Evolutionary conservation across 179 eudicot species (phyloP).

Genomic region (Actinidia polygama): DNA sequence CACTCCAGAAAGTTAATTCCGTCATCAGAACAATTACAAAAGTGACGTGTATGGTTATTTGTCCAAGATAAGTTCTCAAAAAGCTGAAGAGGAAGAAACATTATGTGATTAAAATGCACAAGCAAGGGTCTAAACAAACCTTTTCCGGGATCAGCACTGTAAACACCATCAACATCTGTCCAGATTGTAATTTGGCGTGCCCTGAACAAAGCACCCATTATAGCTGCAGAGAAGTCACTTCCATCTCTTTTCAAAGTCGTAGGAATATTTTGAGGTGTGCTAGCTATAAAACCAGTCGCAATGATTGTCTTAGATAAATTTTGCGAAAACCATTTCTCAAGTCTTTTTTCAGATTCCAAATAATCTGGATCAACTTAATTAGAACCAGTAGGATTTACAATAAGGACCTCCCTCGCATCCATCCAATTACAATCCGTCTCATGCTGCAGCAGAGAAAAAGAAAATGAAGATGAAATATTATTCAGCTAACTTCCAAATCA

Average conservation of each 20-base stretch:
- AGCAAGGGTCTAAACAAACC: conserved; percentile 46
- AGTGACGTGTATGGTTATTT: background rate
- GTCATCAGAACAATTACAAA: background rate
- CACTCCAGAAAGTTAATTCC: background rate
- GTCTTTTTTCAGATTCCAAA: conserved; percentile 77
- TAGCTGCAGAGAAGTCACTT: conserved; percentile 99
- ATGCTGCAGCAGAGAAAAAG: conserved; percentile 45
- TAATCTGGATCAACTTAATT: conserved; percentile 97
- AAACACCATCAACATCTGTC: conserved; percentile 99
- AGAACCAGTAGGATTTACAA: conserved; percentile 81
- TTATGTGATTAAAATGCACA: background rate
- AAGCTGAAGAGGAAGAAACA: background rate
- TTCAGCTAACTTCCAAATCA: background rate
- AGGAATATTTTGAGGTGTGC: conserved; percentile 90
- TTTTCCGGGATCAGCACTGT: conserved; percentile 99
- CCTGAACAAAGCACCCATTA: conserved; percentile 91
- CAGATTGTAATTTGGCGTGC: conserved; percentile 97
- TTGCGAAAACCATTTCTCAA: conserved; percentile 79
- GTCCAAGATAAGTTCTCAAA: background rate
- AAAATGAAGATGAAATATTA: background rate
- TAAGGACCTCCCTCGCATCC: conserved; percentile 97
- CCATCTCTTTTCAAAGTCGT: conserved; percentile 98
- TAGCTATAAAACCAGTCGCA: conserved; percentile 99
- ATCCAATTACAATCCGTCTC: conserved; percentile 88
- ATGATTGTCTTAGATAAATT: conserved; percentile 75